Percentiles rank a stretch among this genome's conserved stretches.
Evolutionary conservation across 106 monocot species (phyloP).

Genomic region (Dioscorea dumetorum): DNA sequence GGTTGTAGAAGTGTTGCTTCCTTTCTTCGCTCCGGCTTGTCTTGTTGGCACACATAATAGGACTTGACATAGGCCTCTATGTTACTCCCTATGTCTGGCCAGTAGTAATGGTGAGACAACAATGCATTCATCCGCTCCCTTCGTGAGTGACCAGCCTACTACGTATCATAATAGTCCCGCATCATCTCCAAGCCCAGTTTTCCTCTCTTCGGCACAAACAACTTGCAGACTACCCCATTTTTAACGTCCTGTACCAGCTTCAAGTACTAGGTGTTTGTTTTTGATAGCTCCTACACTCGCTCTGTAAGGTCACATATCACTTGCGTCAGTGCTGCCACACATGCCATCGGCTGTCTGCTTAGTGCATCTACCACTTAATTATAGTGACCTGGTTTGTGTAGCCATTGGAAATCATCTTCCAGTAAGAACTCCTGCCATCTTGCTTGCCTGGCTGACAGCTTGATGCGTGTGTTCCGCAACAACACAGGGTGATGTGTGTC

Average conservation of each 20-base stretch:
- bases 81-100: no score
- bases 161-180: neutral
- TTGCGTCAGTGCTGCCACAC: neutral
- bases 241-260: neutral
- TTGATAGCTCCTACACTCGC: neutral
- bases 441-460: neutral
- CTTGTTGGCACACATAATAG: neutral
- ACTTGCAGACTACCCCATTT: neutral
- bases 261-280: neutral
- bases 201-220: neutral
- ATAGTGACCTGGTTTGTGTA: neutral
- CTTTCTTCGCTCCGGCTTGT: neutral
- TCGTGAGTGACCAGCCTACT: neutral
- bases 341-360: neutral
- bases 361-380: conserved; percentile 3
- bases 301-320: neutral
- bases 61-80: no score
- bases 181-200: neutral
- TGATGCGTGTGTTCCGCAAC: neutral
- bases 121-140: neutral
- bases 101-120: neutral
- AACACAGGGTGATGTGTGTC: no score
- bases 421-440: neutral
- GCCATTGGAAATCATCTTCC: neutral
- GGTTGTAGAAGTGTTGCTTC: neutral